Evolutionary conservation across 257 asterid genomes (phyloP).

Genomic region (Anisodus tanguticus): DNA sequence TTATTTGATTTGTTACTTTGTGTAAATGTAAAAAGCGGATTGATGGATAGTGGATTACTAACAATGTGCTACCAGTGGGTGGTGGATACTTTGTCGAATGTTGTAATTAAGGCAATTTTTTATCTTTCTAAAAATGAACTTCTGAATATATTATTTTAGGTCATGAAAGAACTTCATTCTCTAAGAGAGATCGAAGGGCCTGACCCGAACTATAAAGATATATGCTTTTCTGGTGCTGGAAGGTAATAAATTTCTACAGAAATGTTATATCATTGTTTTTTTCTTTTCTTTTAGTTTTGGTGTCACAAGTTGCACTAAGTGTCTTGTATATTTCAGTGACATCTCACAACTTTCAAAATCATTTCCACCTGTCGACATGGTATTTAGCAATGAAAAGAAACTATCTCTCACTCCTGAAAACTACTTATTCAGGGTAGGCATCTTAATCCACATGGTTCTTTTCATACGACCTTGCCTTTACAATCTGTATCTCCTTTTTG

Average conservation of each 20-base stretch:
- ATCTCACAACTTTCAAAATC: constrained; percentile 61
- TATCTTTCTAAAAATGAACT: neutral
- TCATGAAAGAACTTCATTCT: constrained; percentile 62
- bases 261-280: neutral
- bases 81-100: neutral
- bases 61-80: neutral
- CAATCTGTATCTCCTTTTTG: neutral
- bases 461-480: neutral
- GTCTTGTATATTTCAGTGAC: constrained; percentile 61
- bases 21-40: neutral
- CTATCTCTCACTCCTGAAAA: constrained; percentile 82
- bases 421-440: constrained; percentile 77
- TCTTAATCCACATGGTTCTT: constrained; percentile 29
- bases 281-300: constrained; percentile 9
- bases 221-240: constrained; percentile 95
- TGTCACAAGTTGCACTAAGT: constrained; percentile 39
- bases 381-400: constrained; percentile 74
- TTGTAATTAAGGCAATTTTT: neutral
- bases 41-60: neutral
- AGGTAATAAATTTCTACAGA: constrained; percentile 51
- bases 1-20: neutral
- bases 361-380: constrained; percentile 89
- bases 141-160: constrained; percentile 41
- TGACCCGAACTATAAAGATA: constrained; percentile 79
- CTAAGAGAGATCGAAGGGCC: constrained; percentile 82